Conservation (phyloP, 768 basidiomycete species). For the Hericium alpestre region DNA sequence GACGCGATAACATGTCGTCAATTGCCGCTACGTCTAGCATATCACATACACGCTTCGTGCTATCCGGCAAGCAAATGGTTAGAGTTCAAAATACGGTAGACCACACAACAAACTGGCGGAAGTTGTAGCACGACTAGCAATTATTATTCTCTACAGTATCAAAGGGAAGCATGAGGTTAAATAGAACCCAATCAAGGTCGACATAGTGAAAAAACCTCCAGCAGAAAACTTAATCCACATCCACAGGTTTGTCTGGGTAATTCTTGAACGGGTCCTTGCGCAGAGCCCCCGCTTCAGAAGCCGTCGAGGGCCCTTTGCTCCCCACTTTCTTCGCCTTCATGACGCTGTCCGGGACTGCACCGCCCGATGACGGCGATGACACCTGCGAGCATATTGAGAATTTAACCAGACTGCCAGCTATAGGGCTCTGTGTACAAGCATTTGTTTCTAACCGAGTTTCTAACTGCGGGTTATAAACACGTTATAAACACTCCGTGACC, state of each 20-base stretch:
- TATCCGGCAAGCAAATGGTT: too few relatives aligned
- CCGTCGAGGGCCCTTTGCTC: slow-evolving; percentile 29
- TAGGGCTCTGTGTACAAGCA: too few relatives aligned
- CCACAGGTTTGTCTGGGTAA: slow-evolving; percentile 30
- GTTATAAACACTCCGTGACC: too few relatives aligned
- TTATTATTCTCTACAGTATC: too few relatives aligned
- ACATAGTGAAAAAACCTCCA: neutral
- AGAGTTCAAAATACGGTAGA: too few relatives aligned
- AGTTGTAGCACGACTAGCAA: too few relatives aligned
- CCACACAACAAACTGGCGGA: neutral
- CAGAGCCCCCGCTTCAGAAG: slow-evolving; percentile 69
- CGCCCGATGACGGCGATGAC: slow-evolving; percentile 20
- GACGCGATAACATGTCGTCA: too few relatives aligned
- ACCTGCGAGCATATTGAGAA: slow-evolving; percentile 1
- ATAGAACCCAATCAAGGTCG: neutral
- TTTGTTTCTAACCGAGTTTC: too few relatives aligned
- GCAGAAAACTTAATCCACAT: neutral
- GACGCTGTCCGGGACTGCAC: slow-evolving; percentile 41
- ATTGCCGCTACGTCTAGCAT: too few relatives aligned
- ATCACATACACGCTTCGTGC: too few relatives aligned
- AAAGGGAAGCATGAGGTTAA: neutral
- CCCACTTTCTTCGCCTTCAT: slow-evolving; percentile 51
- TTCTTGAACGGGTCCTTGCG: slow-evolving; percentile 77
- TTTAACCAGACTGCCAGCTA: slow-evolving; percentile 16
- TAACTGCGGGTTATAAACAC: too few relatives aligned